Evolutionary conservation across 192 early-diverging fungal species (phyloP), one percentile per base, ranked within the genome.

Genomic region (Cladochytrium replicatum): DNA sequence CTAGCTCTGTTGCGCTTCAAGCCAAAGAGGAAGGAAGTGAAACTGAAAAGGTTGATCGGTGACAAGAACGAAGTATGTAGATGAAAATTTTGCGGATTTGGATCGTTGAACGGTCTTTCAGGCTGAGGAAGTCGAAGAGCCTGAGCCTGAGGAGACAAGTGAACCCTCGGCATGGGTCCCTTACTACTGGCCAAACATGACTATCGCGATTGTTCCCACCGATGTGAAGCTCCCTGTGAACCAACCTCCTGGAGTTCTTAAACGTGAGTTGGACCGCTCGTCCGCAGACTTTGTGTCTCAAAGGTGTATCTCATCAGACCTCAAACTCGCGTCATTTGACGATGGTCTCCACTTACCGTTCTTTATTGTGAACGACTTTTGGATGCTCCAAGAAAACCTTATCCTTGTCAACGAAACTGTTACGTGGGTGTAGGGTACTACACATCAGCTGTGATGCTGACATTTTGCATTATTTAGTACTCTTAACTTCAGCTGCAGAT

Each of bases 151-250:
- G 32, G 43, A 44, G 17, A 44, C 11, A 44, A 17, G 32, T 13
- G 43, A 37, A 44, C 54, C 60, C 7, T 45, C 71, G 2, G 54
- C 75, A 1, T 54, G 73, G 32, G 66, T 86, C 19, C 83, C 85
- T 9, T 83, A 89, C 66, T 89, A 85, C 85, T 80, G 80, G 61
- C 59, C 68, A 39, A 89, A 89, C 59, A 48, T 88, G 32, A 89
- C 87, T 6, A 45, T 89, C 23, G 58, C 48, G 48, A 43, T 87
- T 4, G 52, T 89, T 25, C 61, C 68, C 6, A 70, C 72, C 13
- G 55, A 63, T 5, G 56, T 51, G 26, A 45, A 45, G 3, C 43
- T 80, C 2, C 61, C 83, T 9, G 59, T 74, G 13, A 66, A 63
- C 24, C 31, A 48, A 15, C 80, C 68, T 31, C 79, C 82, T 25